Evolutionary conservation across 78 protist species (phyloP), one percentile per base, ranked within the genome.

Genomic region (Dictyostelium purpureum): DNA sequence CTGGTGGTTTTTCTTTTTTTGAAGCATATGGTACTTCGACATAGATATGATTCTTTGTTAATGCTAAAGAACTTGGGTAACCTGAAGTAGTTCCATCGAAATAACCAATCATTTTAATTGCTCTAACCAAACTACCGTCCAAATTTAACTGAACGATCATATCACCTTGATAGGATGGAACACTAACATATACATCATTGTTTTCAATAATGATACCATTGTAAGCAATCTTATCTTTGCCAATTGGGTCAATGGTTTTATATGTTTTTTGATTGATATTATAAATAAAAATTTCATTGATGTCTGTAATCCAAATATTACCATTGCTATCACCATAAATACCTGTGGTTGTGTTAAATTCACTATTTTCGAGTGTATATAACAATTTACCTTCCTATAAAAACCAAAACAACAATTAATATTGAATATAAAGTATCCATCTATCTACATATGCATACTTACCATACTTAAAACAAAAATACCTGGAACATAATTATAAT

Each of bases 1-100:
- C 24, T 18, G 21, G 12, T 11, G 31, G 38, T 6, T 33, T 35
- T 26, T 85, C 92, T 42, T 38, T 45, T 57, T 85, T 85, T 1
- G 75, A 70, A 10, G 92, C 92, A 28, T 61, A 85, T 24, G 92
- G 82, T 31, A 73, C 92, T 37, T 85, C 92, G 10, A 85, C 82
- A 14, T 57, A 42, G 40, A 85, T 45, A 51, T 35, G 35, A 24
- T 61, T 57, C 28, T 38, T 65, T 11, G 52, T 56, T 28, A 85
- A 56, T 24, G 54, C 75, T 14, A 85, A 42, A 18, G 54, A 26
- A 35, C 92, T 56, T 28, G 92, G 92, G 16, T 73, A 35, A 18
- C 83, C 92, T 31, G 49, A 24, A 1, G 26, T 24, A 14, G 9
- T 4, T 9, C 28, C 26, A 57, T 52, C 4, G 24, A 49, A 52